Conservation (phyloP, 768 basidiomycete genomes). For the Calocybe indica region DNA sequence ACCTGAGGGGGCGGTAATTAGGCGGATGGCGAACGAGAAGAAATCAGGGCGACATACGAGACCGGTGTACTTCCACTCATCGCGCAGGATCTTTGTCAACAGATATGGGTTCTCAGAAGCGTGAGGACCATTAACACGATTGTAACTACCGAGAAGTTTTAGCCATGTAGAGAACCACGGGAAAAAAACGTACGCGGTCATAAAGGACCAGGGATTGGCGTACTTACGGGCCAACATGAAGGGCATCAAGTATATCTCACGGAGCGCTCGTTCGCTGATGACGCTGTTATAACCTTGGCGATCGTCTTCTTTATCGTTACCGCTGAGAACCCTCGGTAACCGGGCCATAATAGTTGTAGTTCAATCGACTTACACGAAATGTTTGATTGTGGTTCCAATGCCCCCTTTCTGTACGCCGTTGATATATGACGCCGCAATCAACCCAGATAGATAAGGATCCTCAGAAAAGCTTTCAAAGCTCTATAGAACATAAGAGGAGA, state of each 20-base stretch:
- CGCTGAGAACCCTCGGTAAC: conserved; percentile 25
- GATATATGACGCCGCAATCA: conserved; percentile 67
- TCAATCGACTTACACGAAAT: conserved; percentile 54
- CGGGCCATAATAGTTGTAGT: background rate
- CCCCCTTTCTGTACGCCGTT: conserved; percentile 74
- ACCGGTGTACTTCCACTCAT: conserved; percentile 73
- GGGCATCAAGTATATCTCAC: conserved; percentile 73
- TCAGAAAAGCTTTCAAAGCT: conserved; percentile 79
- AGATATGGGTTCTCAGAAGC: conserved; percentile 59
- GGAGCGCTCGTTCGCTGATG: conserved; percentile 57
- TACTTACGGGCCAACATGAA: conserved; percentile 69
- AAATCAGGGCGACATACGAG: conserved; percentile 25
- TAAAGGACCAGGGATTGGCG: conserved; percentile 61
- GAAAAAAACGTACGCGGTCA: conserved; percentile 55
- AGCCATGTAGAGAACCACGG: background rate
- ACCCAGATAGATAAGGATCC: conserved; percentile 69
- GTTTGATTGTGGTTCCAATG: conserved; percentile 74
- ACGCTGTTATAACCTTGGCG: conserved; percentile 63
- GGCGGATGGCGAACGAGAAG: background rate
- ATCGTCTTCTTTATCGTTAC: conserved; percentile 81
- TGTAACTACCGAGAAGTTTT: conserved; percentile 38
- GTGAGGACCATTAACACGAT: conserved; percentile 74
- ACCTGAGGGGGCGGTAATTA: conserved; percentile 24
- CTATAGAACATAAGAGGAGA: conserved; percentile 20
- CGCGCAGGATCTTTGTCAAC: conserved; percentile 51